Percentiles rank a stretch among this genome's conserved stretches.
phyloP scores from a whole-genome alignment of 2,329 filamentous ascomycete species.

The Raffaelea ambrosiae region DNA sequence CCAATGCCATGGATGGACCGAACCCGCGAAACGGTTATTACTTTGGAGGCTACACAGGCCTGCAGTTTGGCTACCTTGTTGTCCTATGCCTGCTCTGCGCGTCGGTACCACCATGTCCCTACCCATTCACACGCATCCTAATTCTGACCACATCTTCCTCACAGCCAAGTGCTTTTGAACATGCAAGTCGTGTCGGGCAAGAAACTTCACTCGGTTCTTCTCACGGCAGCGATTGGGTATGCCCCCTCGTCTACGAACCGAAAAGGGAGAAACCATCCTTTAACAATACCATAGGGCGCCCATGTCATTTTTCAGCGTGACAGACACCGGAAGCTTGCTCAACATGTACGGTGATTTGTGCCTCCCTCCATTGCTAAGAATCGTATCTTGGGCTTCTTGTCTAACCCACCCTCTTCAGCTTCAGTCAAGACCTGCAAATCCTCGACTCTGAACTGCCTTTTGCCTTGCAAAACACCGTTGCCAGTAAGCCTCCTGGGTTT shows the following conservation, averaged over 20 bases:
- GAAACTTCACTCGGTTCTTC: neutral
- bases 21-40: neutral
- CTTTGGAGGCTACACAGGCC: neutral
- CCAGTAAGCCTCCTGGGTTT: too few species aligned
- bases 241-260: neutral
- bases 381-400: neutral
- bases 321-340: neutral
- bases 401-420: neutral
- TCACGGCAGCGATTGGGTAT: neutral
- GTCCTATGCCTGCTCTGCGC: neutral
- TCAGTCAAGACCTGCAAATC: neutral
- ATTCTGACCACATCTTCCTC: neutral
- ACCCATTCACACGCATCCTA: neutral
- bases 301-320: neutral
- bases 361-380: neutral
- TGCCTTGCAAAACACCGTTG: neutral
- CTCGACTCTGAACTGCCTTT: neutral
- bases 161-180: neutral
- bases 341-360: neutral
- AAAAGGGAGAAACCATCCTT: neutral
- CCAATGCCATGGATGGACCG: neutral
- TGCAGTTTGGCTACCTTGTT: neutral
- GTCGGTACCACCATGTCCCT: neutral
- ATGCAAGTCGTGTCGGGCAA: neutral
- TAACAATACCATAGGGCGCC: neutral